Percentiles rank a stretch among this genome's conserved stretches.
These are phyloP conservation scores for Stephania yunnanensis DNA, from an alignment of 164 flowering plant genomes.

Conservation along the genomic window DNA sequence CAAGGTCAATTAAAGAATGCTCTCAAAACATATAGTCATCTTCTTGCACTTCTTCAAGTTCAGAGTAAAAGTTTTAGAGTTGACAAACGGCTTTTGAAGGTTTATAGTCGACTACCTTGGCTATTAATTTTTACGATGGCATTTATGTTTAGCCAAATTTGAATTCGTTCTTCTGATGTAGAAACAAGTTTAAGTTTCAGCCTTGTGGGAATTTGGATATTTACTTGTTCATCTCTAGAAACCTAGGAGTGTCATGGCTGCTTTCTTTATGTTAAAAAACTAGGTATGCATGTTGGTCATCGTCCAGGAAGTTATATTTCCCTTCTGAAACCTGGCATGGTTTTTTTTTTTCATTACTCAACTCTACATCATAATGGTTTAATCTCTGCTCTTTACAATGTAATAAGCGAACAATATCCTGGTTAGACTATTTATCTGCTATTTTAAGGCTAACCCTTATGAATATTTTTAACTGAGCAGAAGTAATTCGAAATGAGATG, in stretches of 20 bases:
- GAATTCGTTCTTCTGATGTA: not conserved
- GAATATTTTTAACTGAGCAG: not conserved
- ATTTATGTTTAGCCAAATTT: not conserved
- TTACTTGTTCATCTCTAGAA: not conserved
- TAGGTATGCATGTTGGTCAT: not conserved
- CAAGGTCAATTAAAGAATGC: constrained; percentile 61
- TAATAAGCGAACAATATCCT: not conserved
- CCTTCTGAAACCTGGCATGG: not conserved
- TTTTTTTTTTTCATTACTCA: not conserved
- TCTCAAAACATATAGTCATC: constrained; percentile 66
- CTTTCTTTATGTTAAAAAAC: not conserved
- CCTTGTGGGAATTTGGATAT: not conserved
- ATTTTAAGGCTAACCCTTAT: not conserved
- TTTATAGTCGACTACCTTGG: constrained; percentile 6
- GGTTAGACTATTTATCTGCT: not conserved
- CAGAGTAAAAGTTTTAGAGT: constrained; percentile 43
- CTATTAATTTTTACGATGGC: not conserved
- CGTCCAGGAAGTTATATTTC: not conserved
- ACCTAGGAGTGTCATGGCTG: not conserved
- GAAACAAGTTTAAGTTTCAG: not conserved
- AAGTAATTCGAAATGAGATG: not conserved
- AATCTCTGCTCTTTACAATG: too few species aligned
- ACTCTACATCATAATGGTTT: not conserved
- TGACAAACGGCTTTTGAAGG: constrained; percentile 51
- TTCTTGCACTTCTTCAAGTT: constrained; percentile 80